Evolutionary conservation across 805 yeast species (phyloP), one percentile per base, ranked within the genome.

Genomic region (Hanseniaspora occidentalis): DNA sequence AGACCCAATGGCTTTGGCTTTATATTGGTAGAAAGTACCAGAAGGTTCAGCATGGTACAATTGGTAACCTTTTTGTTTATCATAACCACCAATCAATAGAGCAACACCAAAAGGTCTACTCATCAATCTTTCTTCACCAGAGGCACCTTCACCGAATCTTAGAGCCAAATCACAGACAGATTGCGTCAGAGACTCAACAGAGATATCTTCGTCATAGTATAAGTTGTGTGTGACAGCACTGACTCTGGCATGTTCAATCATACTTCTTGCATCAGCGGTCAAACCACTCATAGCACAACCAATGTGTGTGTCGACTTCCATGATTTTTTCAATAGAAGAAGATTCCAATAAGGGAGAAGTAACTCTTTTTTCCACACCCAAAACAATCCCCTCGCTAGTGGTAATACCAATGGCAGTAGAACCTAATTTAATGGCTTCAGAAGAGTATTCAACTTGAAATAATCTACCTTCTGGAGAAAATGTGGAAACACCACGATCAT

Each of bases 51-150:
- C 95, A 60, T 92, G 96, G 60, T 84, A 84, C 51, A 92, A 72
- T 62, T 92, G 98, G 36, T 96, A 95, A 1, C 98, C 98, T 54
- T 84, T 79, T 51, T 84, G 94, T 45, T 76, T 70, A 65, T 92
- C 98, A 51, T 78, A 72, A 38, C 99, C 99, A 4, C 97, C 98
- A 55, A 92, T 81, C 53, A 92, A 71, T 49, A 92, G 66, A 1
- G 99, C 99, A 38, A 92, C 99, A 58, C 99, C 99, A 61, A 92
- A 92, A 10, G 99, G 99, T 66, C 99, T 78, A 3, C 96, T 85
- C 99, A 92, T 67, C 37, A 65, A 49, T 58, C 94, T 74, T 61
- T 89, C 89, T 58, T 92, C 96, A 43, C 96, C 96, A 31, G 86
- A 78, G 3, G 95, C 95, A 50, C 96, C 95, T 67, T 89, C 98